Evolutionary conservation across 768 basidiomycete genomes (phyloP).

Genomic region (Lentinula raphanica): DNA sequence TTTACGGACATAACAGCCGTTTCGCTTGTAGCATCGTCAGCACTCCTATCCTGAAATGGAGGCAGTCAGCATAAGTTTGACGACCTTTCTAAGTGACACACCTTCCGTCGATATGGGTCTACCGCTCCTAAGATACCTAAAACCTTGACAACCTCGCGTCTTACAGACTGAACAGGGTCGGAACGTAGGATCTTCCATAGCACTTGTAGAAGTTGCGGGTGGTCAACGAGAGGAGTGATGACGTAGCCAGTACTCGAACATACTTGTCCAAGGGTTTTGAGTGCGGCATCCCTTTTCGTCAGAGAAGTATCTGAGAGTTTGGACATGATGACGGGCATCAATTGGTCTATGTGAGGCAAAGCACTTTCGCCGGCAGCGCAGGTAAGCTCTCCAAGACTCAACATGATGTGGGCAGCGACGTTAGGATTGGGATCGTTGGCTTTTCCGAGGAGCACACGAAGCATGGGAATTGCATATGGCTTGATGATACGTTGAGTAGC

Average conservation of each 20-base stretch:
- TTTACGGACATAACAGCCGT: constrained; percentile 56
- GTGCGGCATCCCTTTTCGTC: constrained; percentile 87
- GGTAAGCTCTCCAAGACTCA: constrained; percentile 91
- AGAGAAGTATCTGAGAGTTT: constrained; percentile 87
- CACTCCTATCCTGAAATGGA: constrained; percentile 45
- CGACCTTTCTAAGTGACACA: constrained; percentile 25
- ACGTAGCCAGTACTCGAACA: constrained; percentile 96
- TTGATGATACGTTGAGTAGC: constrained; percentile 93
- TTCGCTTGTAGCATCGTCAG: constrained; percentile 59
- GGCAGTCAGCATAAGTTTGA: not conserved
- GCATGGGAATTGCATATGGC: constrained; percentile 90
- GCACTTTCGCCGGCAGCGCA: constrained; percentile 93
- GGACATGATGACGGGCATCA: constrained; percentile 87
- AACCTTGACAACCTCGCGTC: constrained; percentile 90
- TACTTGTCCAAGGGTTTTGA: constrained; percentile 91
- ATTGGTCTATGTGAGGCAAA: constrained; percentile 70
- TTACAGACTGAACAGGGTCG: constrained; percentile 63
- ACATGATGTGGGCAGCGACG: constrained; percentile 88
- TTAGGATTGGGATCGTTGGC: constrained; percentile 80
- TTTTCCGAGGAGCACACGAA: constrained; percentile 87
- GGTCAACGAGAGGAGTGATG: constrained; percentile 82
- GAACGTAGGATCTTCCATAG: constrained; percentile 81
- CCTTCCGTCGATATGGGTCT: constrained; percentile 94
- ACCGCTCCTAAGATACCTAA: constrained; percentile 94
- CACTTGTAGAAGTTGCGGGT: constrained; percentile 85